Conservation (phyloP, 164 flowering plant genomes). For the Vitis amurensis region DNA sequence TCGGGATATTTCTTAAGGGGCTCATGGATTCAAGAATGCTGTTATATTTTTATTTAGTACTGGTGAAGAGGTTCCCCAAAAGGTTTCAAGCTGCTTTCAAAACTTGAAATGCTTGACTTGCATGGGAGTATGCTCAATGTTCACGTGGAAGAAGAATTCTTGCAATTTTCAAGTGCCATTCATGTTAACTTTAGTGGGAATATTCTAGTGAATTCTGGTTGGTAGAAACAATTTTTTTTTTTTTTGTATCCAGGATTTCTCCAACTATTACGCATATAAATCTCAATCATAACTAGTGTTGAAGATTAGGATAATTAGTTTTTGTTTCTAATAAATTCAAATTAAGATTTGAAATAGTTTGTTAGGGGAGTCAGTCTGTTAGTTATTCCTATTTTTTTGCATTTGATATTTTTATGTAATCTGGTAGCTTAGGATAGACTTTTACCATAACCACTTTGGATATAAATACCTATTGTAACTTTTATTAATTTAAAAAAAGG, state of each 20-base stretch:
- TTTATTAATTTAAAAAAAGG: too few species aligned
- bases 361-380: too few species aligned
- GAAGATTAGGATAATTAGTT: too few species aligned
- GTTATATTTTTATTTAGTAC: conserved; percentile 88
- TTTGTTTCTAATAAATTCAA: too few species aligned
- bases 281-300: conserved; percentile 70
- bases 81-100: conserved; percentile 60
- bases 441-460: too few species aligned
- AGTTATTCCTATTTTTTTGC: too few species aligned
- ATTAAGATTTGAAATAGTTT: too few species aligned
- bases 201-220: conserved; percentile 47
- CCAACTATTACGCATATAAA: conserved; percentile 70
- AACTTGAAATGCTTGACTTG: conserved; percentile 75
- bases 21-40: conserved; percentile 82
- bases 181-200: conserved; percentile 88
- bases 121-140: conserved; percentile 79
- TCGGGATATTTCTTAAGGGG: conserved; percentile 91
- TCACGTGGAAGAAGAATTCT: conserved; percentile 53
- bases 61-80: conserved; percentile 84
- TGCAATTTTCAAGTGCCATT: conserved; percentile 53
- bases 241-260: conserved; percentile 57
- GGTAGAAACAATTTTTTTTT: conserved; percentile 31
- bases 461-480: too few species aligned
- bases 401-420: too few species aligned
- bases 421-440: too few species aligned